Conservation (phyloP, 2,329 filamentous ascomycete species). For the Hypoxylon sp. region DNA sequence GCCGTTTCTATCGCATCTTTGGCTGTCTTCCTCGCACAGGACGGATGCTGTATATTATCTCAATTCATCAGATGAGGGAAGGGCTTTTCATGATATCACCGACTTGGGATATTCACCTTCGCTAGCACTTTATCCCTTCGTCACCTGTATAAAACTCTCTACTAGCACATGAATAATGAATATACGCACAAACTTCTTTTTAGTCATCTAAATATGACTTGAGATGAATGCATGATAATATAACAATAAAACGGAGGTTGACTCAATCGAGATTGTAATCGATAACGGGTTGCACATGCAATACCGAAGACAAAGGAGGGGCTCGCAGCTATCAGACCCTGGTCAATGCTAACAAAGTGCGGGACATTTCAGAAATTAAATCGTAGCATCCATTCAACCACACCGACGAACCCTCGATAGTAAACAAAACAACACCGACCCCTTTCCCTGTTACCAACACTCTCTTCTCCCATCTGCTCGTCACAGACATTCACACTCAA, state of each 20-base stretch:
- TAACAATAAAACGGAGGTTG: constrained; percentile 13
- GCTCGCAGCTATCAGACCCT: constrained; percentile 16
- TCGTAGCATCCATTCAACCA: constrained; percentile 27
- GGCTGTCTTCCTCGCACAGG: not conserved
- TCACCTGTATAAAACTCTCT: constrained; percentile 8
- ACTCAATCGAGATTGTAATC: constrained; percentile 14
- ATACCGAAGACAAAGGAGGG: constrained; percentile 24
- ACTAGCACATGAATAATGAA: constrained; percentile 15
- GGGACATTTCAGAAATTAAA: constrained; percentile 37
- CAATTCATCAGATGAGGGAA: constrained; percentile 7
- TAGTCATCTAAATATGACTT: not conserved
- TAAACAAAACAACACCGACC: constrained; percentile 26
- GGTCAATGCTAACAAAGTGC: constrained; percentile 26
- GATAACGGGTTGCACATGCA: constrained; percentile 21
- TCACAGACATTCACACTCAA: not conserved
- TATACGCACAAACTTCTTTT: not conserved
- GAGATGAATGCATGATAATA: not conserved
- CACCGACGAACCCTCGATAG: constrained; percentile 18
- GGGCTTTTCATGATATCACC: constrained; percentile 1
- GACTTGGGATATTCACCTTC: not conserved
- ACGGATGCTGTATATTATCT: constrained; percentile 13
- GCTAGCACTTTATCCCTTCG: not conserved
- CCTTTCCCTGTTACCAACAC: not conserved
- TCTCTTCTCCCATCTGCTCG: not conserved
- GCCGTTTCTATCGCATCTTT: not conserved